Conservation (phyloP, 2,329 filamentous ascomycete genomes). For the Penicillium sp. region DNA sequence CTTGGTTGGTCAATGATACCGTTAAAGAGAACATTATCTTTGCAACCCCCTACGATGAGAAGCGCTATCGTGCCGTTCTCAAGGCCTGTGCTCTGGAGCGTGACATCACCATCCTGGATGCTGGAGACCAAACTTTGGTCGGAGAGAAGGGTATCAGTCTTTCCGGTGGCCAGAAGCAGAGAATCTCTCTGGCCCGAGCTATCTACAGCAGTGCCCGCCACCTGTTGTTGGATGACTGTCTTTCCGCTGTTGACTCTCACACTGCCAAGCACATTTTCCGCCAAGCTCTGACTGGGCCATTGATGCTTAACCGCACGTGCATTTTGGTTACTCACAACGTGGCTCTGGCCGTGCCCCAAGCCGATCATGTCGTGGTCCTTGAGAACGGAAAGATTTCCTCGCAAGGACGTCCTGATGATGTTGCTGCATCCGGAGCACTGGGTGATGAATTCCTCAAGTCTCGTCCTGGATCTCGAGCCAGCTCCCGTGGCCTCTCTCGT, state of each 20-base stretch:
- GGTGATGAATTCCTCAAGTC: conserved; percentile 84
- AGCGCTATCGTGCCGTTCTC: conserved; percentile 85
- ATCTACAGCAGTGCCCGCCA: conserved; percentile 95
- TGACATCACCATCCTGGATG: conserved; percentile 89
- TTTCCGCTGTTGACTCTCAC: conserved; percentile 96
- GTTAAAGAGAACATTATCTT: conserved; percentile 98
- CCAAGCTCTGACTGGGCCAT: conserved; percentile 83
- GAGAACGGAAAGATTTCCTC: conserved; percentile 80
- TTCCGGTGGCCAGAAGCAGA: conserved; percentile 95
- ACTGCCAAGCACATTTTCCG: conserved; percentile 98
- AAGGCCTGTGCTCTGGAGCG: conserved; percentile 88
- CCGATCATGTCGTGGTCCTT: conserved; percentile 80
- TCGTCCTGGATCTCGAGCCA: conserved; percentile 67
- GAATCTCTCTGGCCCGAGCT: conserved; percentile 93
- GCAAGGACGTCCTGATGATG: conserved; percentile 76
- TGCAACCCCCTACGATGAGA: conserved; percentile 76
- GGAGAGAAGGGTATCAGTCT: conserved; percentile 97
- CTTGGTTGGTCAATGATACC: conserved; percentile 94
- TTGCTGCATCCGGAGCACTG: conserved; percentile 85
- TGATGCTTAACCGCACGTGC: conserved; percentile 89
- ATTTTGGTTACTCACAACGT: conserved; percentile 96
- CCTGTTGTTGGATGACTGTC: conserved; percentile 88
- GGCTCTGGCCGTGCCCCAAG: conserved; percentile 79
- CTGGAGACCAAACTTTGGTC: conserved; percentile 89
- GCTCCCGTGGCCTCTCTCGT: conserved; percentile 76